phyloP scores from a whole-genome alignment of 306 rosid species.

The Fagus crenata region DNA sequence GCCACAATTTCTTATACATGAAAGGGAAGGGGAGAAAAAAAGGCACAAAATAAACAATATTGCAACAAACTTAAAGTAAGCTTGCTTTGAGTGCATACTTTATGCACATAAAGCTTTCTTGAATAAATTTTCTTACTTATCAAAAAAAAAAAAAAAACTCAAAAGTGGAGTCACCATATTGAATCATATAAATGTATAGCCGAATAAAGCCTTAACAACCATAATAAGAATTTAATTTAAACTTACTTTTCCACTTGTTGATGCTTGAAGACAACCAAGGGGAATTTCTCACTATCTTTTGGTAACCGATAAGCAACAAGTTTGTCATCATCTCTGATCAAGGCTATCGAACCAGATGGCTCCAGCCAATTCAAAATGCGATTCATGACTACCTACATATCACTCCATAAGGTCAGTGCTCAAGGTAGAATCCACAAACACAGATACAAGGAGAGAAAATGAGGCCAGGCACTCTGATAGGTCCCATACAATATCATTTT shows the following conservation, averaged over 20 bases:
- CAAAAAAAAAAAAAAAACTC: neutral
- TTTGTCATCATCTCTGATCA: slow-evolving; percentile 67
- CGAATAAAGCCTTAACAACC: slow-evolving; percentile 1
- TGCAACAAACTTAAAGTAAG: neutral
- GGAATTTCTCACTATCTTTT: slow-evolving; percentile 41
- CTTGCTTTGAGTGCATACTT: too few relatives aligned
- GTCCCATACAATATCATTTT: neutral
- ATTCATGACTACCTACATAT: slow-evolving; percentile 55
- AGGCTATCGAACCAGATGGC: slow-evolving; percentile 54
- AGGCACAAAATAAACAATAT: neutral
- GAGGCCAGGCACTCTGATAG: neutral
- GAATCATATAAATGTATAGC: neutral
- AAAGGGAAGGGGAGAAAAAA: neutral
- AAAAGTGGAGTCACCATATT: too few relatives aligned
- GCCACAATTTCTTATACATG: neutral
- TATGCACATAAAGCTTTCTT: too few relatives aligned
- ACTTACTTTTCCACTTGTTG: slow-evolving; percentile 52
- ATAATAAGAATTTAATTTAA: neutral
- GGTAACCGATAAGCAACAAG: slow-evolving; percentile 76
- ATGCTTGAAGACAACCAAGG: slow-evolving; percentile 59
- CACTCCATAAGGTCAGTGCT: slow-evolving; percentile 18
- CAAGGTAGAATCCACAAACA: slow-evolving; percentile 9
- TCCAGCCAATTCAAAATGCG: slow-evolving; percentile 43
- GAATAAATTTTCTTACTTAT: neutral
- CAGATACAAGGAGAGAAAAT: neutral